These are phyloP conservation scores for Lactarius sp. DNA, from an alignment of 768 basidiomycete genomes.

Conservation along the genomic window DNA sequence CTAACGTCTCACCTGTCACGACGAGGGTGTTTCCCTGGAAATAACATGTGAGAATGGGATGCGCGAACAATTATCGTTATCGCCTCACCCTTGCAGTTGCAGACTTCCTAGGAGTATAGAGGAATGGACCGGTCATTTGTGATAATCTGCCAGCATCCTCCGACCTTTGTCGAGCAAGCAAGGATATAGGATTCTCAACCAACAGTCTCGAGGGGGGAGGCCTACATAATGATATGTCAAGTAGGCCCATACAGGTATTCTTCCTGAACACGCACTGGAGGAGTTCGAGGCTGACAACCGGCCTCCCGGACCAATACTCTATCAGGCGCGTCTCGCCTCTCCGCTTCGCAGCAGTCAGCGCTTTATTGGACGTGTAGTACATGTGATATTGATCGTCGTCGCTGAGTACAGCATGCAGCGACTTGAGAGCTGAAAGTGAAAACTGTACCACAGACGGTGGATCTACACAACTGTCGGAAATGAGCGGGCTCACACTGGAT, in stretches of 20 bases:
- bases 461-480: conserved; percentile 44
- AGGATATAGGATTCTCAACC: conserved; percentile 62
- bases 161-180: conserved; percentile 41
- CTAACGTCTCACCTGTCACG: conserved; percentile 78
- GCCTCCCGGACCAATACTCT: conserved; percentile 84
- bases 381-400: conserved; percentile 78
- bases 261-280: conserved; percentile 51
- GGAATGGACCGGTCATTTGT: conserved; percentile 68
- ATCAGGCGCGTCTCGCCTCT: conserved; percentile 67
- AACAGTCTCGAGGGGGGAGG: conserved; percentile 66
- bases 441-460: conserved; percentile 82
- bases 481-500: background rate
- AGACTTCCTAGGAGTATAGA: conserved; percentile 84
- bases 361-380: conserved; percentile 64
- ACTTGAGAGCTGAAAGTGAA: conserved; percentile 80
- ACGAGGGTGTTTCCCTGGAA: conserved; percentile 55
- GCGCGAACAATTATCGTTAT: background rate
- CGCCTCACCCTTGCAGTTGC: conserved; percentile 50
- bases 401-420: conserved; percentile 61
- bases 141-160: conserved; percentile 40
- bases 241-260: conserved; percentile 1
- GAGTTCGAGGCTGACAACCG: conserved; percentile 74
- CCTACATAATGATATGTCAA: conserved; percentile 37
- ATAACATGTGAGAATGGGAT: conserved; percentile 1
- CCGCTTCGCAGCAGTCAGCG: conserved; percentile 66